Base-by-base conservation (phyloP, 2,329 filamentous ascomycete genomes). In the Cytospora piceae region DNA sequence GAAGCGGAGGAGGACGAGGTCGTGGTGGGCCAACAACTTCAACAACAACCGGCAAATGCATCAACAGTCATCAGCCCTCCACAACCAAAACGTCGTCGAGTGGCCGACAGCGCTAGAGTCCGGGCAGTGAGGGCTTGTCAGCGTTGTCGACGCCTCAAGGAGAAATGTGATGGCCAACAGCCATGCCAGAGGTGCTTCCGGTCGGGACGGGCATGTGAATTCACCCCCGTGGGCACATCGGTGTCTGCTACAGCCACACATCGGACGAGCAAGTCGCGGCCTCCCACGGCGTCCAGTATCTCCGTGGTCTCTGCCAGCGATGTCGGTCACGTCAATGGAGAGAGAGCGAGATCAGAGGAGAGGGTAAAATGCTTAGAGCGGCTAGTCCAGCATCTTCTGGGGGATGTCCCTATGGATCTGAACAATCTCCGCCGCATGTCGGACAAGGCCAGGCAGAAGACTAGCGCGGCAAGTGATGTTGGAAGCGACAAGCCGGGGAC, bases 91-190 rank as follows among this genome's bases (percentile, higher is more conserved):
- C 67, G 67, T 39, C 64, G 64, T 34, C 67, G 67, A 32, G 64
- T 67, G 11, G 67, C 67, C 2, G 67, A 68, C 53, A 61, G 62
- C 46, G 61, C 61, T 7, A 55, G 67, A 22, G 59, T 66, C 64
- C 64, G 67, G 34, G 65, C 67, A 8, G 67, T 61, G 3, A 53
- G 63, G 53, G 67, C 67, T 1, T 68, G 67, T 34, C 61, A 66
- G 29, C 61, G 67, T 27, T 71, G 70, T 58, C 70, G 70, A 22
- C 61, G 69, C 17, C 62, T 70, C 9, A 71, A 71, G 63, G 70
- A 71, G 57, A 71, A 70, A 24, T 71, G 70, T 46, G 66, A 71
- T 15, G 70, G 70, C 1, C 65, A 63, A 17, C 69, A 69, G 56
- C 70, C 70, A 15, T 70, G 70, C 52, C 62, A 67, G 32, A 58